Evolutionary conservation across 2,329 filamentous ascomycete species (phyloP).

Genomic region (Colletotrichum shisoi): DNA sequence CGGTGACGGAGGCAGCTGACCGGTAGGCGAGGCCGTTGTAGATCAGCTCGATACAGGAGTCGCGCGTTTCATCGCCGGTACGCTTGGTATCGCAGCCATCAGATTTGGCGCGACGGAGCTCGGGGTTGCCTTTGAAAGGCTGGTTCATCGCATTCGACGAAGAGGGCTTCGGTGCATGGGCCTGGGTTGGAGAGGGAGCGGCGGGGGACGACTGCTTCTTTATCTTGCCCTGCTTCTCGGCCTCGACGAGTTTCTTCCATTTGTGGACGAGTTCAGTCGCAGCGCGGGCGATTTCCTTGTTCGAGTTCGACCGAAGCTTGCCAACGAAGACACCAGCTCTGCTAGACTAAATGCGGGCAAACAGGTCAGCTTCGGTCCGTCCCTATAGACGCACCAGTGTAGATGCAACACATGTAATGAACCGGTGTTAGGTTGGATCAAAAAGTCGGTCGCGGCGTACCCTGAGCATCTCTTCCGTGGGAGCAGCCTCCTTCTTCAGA

Average conservation of each 20-base stretch:
- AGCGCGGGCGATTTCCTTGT: constrained; percentile 80
- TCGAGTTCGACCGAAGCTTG: constrained; percentile 76
- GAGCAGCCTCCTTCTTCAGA: constrained; percentile 79
- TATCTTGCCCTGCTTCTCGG: constrained; percentile 62
- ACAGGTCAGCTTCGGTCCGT: constrained; percentile 28
- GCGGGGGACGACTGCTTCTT: constrained; percentile 49
- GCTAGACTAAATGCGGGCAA: constrained; percentile 65
- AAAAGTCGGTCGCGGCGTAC: constrained; percentile 55
- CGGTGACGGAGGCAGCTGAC: constrained; percentile 74
- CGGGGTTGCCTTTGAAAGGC: constrained; percentile 69
- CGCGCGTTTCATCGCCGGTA: constrained; percentile 76
- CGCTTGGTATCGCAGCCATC: constrained; percentile 81
- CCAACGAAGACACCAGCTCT: constrained; percentile 90
- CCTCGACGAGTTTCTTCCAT: constrained; percentile 82
- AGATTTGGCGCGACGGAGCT: constrained; percentile 79
- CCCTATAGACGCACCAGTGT: background rate
- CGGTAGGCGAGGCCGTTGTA: constrained; percentile 85
- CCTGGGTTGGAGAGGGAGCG: constrained; percentile 63
- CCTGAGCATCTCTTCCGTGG: constrained; percentile 88
- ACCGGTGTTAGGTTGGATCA: background rate
- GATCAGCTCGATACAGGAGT: constrained; percentile 87
- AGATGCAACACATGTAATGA: constrained; percentile 19
- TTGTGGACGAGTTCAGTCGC: constrained; percentile 85
- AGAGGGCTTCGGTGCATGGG: constrained; percentile 57
- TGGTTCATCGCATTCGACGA: constrained; percentile 44